A percentile compares a stretch with the other conserved stretches of the same genome.
Conservation (phyloP, 2,329 filamentous ascomycete species). For the Ophiosphaerella herpotricha region DNA sequence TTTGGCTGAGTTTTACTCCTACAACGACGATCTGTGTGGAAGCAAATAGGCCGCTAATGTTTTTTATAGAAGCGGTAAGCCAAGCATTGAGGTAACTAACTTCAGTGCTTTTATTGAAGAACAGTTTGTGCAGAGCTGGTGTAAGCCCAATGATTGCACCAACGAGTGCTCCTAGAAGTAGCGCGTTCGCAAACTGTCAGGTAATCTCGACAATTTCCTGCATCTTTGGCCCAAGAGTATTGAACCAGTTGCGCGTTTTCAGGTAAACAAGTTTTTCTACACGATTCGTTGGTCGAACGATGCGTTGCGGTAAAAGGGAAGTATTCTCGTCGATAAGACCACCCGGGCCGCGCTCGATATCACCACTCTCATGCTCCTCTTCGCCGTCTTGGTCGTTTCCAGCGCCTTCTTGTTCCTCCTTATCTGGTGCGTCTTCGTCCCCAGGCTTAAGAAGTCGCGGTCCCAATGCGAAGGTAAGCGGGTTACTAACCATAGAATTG, state of each 20-base stretch:
- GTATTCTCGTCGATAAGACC: conserved; percentile 53
- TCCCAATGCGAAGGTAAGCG: conserved; percentile 67
- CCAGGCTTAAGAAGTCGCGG: conserved; percentile 60
- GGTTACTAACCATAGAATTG: conserved; percentile 66
- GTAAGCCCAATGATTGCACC: conserved; percentile 65
- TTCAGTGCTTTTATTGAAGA: conserved; percentile 62
- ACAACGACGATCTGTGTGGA: conserved; percentile 68
- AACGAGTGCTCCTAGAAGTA: conserved; percentile 63
- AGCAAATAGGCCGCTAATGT: conserved; percentile 67
- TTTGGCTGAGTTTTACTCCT: conserved; percentile 66
- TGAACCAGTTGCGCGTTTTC: conserved; percentile 41
- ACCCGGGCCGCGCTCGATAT: conserved; percentile 30
- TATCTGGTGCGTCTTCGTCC: conserved; percentile 49
- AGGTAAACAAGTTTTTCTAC: conserved; percentile 41
- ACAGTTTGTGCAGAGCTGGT: conserved; percentile 63
- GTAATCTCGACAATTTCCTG: conserved; percentile 50
- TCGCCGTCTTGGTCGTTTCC: too few relatives aligned
- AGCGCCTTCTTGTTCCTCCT: conserved; percentile 25
- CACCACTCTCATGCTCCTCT: conserved; percentile 22
- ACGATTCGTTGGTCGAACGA: conserved; percentile 34
- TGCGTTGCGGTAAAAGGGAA: conserved; percentile 54
- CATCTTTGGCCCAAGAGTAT: conserved; percentile 42
- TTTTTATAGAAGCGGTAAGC: conserved; percentile 65
- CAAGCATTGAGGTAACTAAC: conserved; percentile 70
- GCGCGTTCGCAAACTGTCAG: conserved; percentile 63